Conservation (phyloP, 495 filamentous ascomycete species). For the Glonium stellatum region DNA sequence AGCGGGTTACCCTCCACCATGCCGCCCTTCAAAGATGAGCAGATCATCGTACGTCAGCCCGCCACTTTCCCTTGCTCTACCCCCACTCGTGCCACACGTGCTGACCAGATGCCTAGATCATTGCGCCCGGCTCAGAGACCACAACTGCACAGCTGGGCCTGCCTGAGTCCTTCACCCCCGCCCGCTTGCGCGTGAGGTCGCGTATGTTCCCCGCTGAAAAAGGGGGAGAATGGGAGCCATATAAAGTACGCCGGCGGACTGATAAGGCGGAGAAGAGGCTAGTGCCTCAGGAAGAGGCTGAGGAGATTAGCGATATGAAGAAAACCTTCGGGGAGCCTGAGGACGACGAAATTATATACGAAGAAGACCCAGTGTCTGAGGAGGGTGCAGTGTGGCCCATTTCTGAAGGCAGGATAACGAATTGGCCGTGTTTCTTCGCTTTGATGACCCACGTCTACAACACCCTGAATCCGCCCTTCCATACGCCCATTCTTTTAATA, state of each 20-base stretch:
- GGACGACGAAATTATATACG: slow-evolving; percentile 49
- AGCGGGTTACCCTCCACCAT: slow-evolving; percentile 35
- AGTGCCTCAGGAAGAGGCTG: slow-evolving; percentile 19
- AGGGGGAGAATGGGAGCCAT: slow-evolving; percentile 73
- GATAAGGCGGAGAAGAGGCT: slow-evolving; percentile 26
- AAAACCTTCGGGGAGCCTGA: slow-evolving; percentile 38
- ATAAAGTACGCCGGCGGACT: slow-evolving; percentile 63
- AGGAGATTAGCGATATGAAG: slow-evolving; percentile 30
- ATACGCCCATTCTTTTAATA: slow-evolving; percentile 87
- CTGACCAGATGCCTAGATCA: slow-evolving; percentile 51
- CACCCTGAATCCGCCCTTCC: slow-evolving; percentile 78
- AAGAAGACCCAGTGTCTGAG: slow-evolving; percentile 79
- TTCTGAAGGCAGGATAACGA: slow-evolving; percentile 69
- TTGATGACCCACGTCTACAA: slow-evolving; percentile 82
- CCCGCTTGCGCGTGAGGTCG: slow-evolving; percentile 71
- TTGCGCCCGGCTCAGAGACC: slow-evolving; percentile 88
- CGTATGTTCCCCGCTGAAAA: slow-evolving; percentile 88
- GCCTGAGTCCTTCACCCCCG: slow-evolving; percentile 82
- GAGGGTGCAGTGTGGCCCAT: slow-evolving; percentile 89
- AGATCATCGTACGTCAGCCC: slow-evolving; percentile 53
- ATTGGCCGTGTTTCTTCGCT: slow-evolving; percentile 89
- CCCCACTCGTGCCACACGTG: neutral
- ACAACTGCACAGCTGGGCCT: slow-evolving; percentile 92
- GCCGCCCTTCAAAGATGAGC: slow-evolving; percentile 73
- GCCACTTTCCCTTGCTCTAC: slow-evolving; percentile 6